Evolutionary conservation across 1,284 basidiomycete genomes (phyloP), one percentile per base, ranked within the genome.

Genomic region (Boletus holoroseus): DNA sequence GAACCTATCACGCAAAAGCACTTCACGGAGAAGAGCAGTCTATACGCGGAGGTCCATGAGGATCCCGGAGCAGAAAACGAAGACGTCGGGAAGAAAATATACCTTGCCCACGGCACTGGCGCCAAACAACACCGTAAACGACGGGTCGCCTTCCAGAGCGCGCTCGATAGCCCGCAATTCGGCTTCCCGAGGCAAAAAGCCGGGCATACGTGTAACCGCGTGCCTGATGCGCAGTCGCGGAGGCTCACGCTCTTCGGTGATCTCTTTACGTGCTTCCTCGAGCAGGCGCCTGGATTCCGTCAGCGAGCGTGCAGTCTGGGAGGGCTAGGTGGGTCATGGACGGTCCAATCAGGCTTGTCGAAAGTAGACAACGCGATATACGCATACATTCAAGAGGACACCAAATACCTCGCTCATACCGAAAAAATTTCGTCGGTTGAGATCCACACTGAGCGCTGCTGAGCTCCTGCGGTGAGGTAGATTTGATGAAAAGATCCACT

Each of bases 21-120:
- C 80, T 67, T 91, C 85, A 40, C 88, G 77, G 15, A 91, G 73
- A 7, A 91, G 74, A 0, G 85, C 82, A 5, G 88, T 91, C 82
- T 88, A 58, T 30, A 31, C 48, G 50, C 34, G 38, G 37, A 22
- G 31, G 16, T 7, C 1, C n/a, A n/a, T 44, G 43, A 62, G 48
- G 48, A 54, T 50, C 36, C 16, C 16, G 38, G 6, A 26, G 51
- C 11, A 16, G 16, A 31, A 3, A 40, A 20, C 20, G 42, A 24
- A 54, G 43, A 53, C 32, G 35, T n/a, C 12, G 3, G 30, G 11
- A 18, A 15, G 7, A 24, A 27, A n/a, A 48, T 59, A 15, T 48
- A 80, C 84, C 79, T 91, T 91, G 52, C 88, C 89, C 3, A 86
- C 80, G 13, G 81, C 83, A 57, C 83, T 85, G n/a, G 87, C 84